Evolutionary conservation across 2,329 filamentous ascomycete genomes (phyloP).

Genomic region (Paecilomyces variotii): DNA sequence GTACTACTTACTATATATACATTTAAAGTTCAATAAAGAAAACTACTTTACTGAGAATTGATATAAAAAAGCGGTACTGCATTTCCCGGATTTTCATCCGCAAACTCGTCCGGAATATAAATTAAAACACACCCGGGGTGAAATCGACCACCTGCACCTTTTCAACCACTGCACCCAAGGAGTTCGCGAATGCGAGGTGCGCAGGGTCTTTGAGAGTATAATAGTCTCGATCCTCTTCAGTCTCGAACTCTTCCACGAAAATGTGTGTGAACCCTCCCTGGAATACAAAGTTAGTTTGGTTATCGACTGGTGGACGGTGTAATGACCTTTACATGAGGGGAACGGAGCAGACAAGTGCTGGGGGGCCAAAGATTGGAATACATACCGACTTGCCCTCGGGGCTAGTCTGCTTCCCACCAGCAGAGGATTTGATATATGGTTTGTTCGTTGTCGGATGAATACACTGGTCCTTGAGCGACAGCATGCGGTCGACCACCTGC

Average conservation of each 20-base stretch:
- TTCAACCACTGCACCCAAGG: background rate
- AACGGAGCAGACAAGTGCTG: background rate
- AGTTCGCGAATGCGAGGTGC: constrained; percentile 46
- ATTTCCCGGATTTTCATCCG: no score
- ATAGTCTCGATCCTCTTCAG: constrained; percentile 52
- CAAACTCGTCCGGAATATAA: background rate
- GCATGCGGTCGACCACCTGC: constrained; percentile 47
- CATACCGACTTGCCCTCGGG: constrained; percentile 49
- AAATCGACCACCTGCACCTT: background rate
- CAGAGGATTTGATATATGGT: constrained; percentile 48
- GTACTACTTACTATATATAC: no score
- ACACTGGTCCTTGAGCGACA: constrained; percentile 47
- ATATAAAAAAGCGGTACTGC: no score
- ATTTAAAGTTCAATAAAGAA: no score
- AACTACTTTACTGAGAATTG: no score
- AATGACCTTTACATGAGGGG: no score
- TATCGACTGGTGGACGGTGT: background rate
- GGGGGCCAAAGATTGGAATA: background rate
- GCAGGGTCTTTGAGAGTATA: constrained; percentile 55
- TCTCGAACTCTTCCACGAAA: constrained; percentile 57
- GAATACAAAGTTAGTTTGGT: background rate
- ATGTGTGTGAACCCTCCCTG: constrained; percentile 54
- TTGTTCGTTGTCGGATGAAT: constrained; percentile 46
- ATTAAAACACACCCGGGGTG: background rate
- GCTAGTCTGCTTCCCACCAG: constrained; percentile 52